Percentiles rank a stretch among this genome's conserved stretches.
Conservation (phyloP, 2,329 filamentous ascomycete species). For the Dactylellina drechsleri region DNA sequence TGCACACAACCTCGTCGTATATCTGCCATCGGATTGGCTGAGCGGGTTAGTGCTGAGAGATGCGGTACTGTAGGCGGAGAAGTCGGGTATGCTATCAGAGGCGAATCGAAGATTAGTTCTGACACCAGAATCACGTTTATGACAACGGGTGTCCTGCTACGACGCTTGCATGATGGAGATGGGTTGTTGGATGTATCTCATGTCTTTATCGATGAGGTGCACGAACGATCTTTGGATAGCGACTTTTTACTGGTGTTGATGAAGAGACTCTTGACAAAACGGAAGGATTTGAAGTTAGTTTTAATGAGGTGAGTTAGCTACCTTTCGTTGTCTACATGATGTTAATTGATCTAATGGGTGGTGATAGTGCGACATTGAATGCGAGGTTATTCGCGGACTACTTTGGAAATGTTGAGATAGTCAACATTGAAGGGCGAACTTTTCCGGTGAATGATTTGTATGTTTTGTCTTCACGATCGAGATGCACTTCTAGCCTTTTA, state of each 20-base stretch:
- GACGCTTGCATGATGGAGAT: conserved; percentile 89
- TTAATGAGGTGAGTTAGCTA: conserved; percentile 73
- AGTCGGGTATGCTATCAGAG: conserved; percentile 89
- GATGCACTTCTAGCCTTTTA: conserved; percentile 59
- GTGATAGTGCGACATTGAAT: conserved; percentile 81
- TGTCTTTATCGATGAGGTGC: conserved; percentile 94
- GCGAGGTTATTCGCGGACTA: conserved; percentile 85
- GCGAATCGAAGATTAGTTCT: conserved; percentile 76
- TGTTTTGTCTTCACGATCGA: conserved; percentile 59
- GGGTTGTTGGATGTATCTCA: conserved; percentile 90
- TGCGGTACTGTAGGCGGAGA: conserved; percentile 84
- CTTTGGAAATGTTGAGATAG: conserved; percentile 80
- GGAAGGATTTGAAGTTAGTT: conserved; percentile 85
- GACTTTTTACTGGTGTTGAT: conserved; percentile 91
- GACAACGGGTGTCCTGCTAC: conserved; percentile 90
- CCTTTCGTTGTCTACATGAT: background rate
- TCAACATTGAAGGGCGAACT: conserved; percentile 88
- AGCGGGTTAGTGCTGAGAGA: conserved; percentile 92
- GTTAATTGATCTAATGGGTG: background rate
- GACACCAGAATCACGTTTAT: conserved; percentile 90
- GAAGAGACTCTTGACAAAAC: conserved; percentile 78
- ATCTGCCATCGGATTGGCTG: conserved; percentile 90
- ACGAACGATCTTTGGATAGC: conserved; percentile 92
- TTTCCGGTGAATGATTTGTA: conserved; percentile 84
- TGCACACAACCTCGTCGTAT: conserved; percentile 96